Conservation (phyloP, 2,329 filamentous ascomycete genomes). For the Stagonosporopsis tanaceti region DNA sequence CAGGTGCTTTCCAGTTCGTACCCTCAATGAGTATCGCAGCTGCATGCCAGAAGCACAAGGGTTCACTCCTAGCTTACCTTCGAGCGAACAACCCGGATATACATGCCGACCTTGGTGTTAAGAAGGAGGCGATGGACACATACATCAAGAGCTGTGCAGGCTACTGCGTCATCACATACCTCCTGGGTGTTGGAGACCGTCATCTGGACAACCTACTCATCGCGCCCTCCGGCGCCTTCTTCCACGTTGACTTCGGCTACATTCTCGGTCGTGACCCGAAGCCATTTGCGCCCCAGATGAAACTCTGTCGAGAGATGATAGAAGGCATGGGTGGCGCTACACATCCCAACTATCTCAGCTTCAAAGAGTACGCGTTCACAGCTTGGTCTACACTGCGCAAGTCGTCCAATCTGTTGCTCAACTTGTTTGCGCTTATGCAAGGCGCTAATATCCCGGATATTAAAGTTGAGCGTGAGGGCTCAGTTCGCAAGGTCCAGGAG, state of each 20-base stretch:
- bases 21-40: slow-evolving; percentile 84
- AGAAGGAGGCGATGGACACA: slow-evolving; percentile 91
- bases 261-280: slow-evolving; percentile 97
- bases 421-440: slow-evolving; percentile 95
- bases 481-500: slow-evolving; percentile 93
- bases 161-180: slow-evolving; percentile 98
- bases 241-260: slow-evolving; percentile 98
- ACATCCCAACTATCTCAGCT: slow-evolving; percentile 82
- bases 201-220: slow-evolving; percentile 96
- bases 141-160: slow-evolving; percentile 96
- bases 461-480: slow-evolving; percentile 88
- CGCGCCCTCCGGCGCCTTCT: slow-evolving; percentile 90
- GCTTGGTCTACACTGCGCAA: slow-evolving; percentile 92
- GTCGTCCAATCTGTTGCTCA: slow-evolving; percentile 88
- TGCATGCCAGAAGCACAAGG: slow-evolving; percentile 84
- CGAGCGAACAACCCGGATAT: slow-evolving; percentile 89
- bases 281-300: slow-evolving; percentile 96
- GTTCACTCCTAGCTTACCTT: slow-evolving; percentile 80
- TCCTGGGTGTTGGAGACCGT: slow-evolving; percentile 93
- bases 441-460: slow-evolving; percentile 98
- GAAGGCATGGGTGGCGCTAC: slow-evolving; percentile 93
- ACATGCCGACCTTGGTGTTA: slow-evolving; percentile 80
- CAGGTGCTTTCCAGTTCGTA: slow-evolving; percentile 93
- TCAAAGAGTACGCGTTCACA: slow-evolving; percentile 96
- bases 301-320: slow-evolving; percentile 97